Conservation (phyloP, 169 alveolate species). For the Perkinsus marinus region DNA sequence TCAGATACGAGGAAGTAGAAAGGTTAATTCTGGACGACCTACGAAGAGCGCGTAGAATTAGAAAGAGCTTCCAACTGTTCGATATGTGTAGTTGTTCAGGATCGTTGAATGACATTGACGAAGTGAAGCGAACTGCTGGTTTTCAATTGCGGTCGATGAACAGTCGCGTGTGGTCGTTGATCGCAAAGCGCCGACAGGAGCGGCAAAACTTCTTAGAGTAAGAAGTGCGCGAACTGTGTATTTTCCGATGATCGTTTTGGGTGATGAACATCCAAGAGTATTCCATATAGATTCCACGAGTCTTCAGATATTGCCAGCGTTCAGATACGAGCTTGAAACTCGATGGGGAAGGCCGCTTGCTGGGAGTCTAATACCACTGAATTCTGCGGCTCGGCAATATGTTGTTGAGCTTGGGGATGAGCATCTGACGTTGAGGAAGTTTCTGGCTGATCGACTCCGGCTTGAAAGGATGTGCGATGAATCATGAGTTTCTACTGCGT, state of each 20-base stretch:
- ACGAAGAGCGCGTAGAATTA: not conserved
- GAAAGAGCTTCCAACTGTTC: not conserved
- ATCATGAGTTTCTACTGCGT: not conserved
- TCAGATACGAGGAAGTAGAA: not conserved
- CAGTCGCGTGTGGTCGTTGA: not conserved
- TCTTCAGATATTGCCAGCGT: not conserved
- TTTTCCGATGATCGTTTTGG: no score
- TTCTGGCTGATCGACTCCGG: not conserved
- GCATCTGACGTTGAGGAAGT: not conserved
- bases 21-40: not conserved
- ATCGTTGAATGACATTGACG: not conserved
- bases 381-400: not conserved
- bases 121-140: not conserved
- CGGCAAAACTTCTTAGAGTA: not conserved
- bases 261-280: no score
- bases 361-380: not conserved
- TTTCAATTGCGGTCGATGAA: not conserved
- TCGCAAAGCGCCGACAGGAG: not conserved
- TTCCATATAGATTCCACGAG: not conserved
- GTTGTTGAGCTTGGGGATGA: not conserved
- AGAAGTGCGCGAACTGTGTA: no score
- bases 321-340: not conserved
- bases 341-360: not conserved
- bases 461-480: not conserved
- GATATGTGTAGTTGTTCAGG: not conserved